Evolutionary conservation across 2,329 filamentous ascomycete genomes (phyloP), one percentile per base, ranked within the genome.

Genomic region (Aspergillus awamori): DNA sequence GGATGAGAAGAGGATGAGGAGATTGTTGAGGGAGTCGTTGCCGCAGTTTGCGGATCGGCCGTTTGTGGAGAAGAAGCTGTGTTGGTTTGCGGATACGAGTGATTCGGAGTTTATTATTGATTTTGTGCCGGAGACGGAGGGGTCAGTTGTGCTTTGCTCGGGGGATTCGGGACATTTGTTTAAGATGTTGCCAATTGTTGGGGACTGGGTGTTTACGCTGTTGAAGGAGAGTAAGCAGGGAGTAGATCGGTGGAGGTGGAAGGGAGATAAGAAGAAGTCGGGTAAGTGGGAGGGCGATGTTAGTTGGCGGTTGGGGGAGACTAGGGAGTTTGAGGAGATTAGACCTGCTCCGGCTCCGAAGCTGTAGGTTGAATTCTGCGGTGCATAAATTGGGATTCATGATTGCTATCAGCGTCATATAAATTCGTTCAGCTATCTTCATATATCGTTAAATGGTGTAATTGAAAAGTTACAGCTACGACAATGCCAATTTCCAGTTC

Each of bases 121-220:
- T 68, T 84, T 81, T 57, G 82, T 88, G 0, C 86, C 86, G 0
- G 70, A 75, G 0, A 83, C 79, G 0, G 70, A 72, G 1, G 73
- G 75, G 2, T 81, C 79, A 0, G 76, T 87, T 2, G 71, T 88
- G 2, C 68, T 86, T 0, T 63, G 83, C 0, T 81, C 83, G 0
- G 86, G 86, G 0, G 86, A 88, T 66, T 88, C 85, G 1, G 86
- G 85, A 0, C 86, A 88, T 67, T 84, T 82, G 0, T 87, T 87
- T 71, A 87, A 88, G 72, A 86, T 87, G 83, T 79, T 88, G 53
- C 86, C 85, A 0, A 78, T 86, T 24, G 76, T 86, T n/a, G 85
- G 86, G 0, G 70, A 74, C n/a, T 87, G 83, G 79, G 80, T 86
- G 1, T 76, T 72, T 47, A 76, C 80, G 10, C 65, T 87, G 22